A percentile compares a stretch with the other conserved stretches of the same genome.
phyloP scores from a whole-genome alignment of 805 yeast genomes.

The Yarrowia sp. region DNA sequence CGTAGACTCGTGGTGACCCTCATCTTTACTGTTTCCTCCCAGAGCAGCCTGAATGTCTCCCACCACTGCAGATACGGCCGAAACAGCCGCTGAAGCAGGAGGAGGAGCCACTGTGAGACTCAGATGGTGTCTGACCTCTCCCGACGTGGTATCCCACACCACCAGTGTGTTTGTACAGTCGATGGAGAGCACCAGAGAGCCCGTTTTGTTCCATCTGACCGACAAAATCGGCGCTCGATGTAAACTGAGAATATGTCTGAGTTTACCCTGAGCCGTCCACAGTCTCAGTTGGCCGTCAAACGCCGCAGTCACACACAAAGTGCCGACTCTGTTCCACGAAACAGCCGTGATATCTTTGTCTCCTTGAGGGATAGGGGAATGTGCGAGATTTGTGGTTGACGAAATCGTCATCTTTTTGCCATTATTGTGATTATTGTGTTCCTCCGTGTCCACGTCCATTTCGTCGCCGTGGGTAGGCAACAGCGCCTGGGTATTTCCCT shows the following conservation, averaged over 20 bases:
- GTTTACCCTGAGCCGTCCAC: slow-evolving; percentile 77
- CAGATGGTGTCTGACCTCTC: slow-evolving; percentile 51
- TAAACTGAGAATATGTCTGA: slow-evolving; percentile 59
- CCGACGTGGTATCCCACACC: slow-evolving; percentile 71
- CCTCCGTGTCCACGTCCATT: slow-evolving; percentile 21
- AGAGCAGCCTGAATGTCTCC: slow-evolving; percentile 28
- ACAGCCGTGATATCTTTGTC: slow-evolving; percentile 46
- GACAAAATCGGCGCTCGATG: slow-evolving; percentile 63
- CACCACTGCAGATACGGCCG: slow-evolving; percentile 25
- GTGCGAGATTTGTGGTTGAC: slow-evolving; percentile 25
- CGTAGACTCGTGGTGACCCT: slow-evolving; percentile 6
- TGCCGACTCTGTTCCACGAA: slow-evolving; percentile 74
- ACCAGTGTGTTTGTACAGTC: slow-evolving; percentile 63
- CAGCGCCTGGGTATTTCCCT: not conserved
- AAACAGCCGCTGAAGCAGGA: slow-evolving; percentile 26
- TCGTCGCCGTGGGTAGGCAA: slow-evolving; percentile 13
- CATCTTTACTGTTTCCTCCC: slow-evolving; percentile 5
- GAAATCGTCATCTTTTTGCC: not conserved
- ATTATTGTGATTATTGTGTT: not conserved
- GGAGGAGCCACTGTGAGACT: slow-evolving; percentile 40
- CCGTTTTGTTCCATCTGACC: slow-evolving; percentile 67
- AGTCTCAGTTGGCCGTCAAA: slow-evolving; percentile 75
- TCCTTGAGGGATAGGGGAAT: slow-evolving; percentile 40
- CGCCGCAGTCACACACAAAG: slow-evolving; percentile 65
- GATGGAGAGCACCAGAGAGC: slow-evolving; percentile 62